Base-by-base conservation (phyloP, 495 filamentous ascomycete species). In the Tuber microsphaerosporum region DNA sequence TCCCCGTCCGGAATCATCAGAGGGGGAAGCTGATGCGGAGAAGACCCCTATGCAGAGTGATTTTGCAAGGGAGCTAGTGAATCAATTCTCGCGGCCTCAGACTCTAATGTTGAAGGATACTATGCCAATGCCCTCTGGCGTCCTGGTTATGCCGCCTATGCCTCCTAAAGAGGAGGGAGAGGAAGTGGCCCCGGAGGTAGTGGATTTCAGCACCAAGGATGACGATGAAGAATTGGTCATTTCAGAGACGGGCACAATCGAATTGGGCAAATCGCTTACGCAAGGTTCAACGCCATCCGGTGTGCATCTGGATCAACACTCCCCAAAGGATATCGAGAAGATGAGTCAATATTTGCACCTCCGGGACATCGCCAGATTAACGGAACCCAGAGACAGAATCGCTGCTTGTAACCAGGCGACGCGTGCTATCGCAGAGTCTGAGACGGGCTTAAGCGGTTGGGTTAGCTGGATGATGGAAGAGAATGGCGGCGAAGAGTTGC, bases 101-200 rank as follows among this genome's bases (percentile, higher is more conserved):
- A 82, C 81, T 42, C 73, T 82, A 68, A 82, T 82, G 80, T 65
- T 82, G 73, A 82, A 82, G 71, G 80, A 82, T 41, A 82, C 81
- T 34, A 82, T 82, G 81, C 80, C 80, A 4, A 82, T 82, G 80
- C 81, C 81, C 56, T 77, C 77, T 16, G 80, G 81, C 34, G 69
- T 76, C 8, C 45, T 77, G 17, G 70, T 82, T 9, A 82, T 82
- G 81, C 81, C 81, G 37, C 75, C 81, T 16, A 82, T 82, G 81
- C 81, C 81, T 6, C 81, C 81, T 1, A 79, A 74, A 42, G 71
- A 82, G 44, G 76, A 70, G 70, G 80, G 75, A 51, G 80, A 81
- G 51, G 81, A 82, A 68, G 71, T 75, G 12, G 80, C 76, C 45
- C 81, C 81, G 8, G 81, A 82, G n/a, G 81, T 82, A 69, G 81